Evolutionary conservation across 2,329 filamentous ascomycete genomes (phyloP), one percentile per base, ranked within the genome.

Genomic region (Golovinomyces cichoracearum): DNA sequence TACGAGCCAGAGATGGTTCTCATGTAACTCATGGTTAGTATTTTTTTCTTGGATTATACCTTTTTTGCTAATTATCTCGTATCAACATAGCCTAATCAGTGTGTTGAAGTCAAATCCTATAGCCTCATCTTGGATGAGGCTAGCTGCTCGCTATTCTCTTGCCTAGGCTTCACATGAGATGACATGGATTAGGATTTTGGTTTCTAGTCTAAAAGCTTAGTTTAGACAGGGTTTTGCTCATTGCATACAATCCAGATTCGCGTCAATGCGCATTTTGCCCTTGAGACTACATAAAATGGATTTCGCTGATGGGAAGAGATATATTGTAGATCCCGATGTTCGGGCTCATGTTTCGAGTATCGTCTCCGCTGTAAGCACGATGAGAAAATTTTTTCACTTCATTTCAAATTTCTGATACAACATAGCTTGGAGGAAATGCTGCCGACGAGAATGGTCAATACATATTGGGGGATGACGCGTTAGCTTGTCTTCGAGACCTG

Each of bases 301-400:
- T 62, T 58, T 66, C 50, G 62, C 60, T 53, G 71, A 74, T 47
- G 67, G 63, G 50, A 61, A 63, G 50, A 65, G 63, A 54, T 74
- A 77, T 60, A 69, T 80, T 51, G 81, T 95, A 50, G 85, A 95
- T 62, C 83, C 85, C 38, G 83, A 93, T 67, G 84, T 94, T 58
- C 80, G 86, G 60, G 85, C 86, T 25, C 83, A 94, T 65, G 78
- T 98, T 60, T 88, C 83, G 66, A 93, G 83, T 66, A 76, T 98
- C 27, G 82, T 93, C 54, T 88, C 86, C 60, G 90, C 90, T 52
- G 86, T 56, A 57, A 57, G 53, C 50, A 44, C 37, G 49, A 10
- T 49, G 37, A 49, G 26, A 56, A n/a, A n/a, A n/a, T 21, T 47
- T 38, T 25, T 12, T 23, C 13, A 13, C n/a, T n/a, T 21, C 25